Conservation (phyloP, 768 basidiomycete genomes). For the Sarcomyxa edulis region DNA sequence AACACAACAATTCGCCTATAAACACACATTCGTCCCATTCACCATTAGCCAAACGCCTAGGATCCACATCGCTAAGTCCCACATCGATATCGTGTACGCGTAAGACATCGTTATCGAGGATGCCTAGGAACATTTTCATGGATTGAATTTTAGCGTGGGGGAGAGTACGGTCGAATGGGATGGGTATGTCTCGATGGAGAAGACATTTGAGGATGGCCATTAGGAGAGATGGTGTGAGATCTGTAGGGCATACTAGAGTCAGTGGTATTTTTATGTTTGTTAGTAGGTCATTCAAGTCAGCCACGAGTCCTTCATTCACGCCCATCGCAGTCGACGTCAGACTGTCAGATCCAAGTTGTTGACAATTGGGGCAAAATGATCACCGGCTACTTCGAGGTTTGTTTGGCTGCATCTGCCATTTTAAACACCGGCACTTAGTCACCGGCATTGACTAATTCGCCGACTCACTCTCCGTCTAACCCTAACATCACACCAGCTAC, state of each 20-base stretch:
- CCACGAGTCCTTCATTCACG: conserved; percentile 15
- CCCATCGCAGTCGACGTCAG: no score
- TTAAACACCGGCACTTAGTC: no score
- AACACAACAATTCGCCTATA: conserved; percentile 63
- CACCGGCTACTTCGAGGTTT: no score
- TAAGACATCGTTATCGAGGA: conserved; percentile 63
- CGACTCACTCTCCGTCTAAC: no score
- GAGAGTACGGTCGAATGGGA: conserved; percentile 16
- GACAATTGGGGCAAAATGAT: no score
- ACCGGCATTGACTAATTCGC: no score
- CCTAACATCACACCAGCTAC: no score
- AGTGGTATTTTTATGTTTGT: conserved; percentile 38
- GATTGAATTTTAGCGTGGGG: conserved; percentile 47
- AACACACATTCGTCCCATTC: conserved; percentile 63
- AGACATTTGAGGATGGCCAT: conserved; percentile 66
- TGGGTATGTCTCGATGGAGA: conserved; percentile 47
- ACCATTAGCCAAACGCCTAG: conserved; percentile 56
- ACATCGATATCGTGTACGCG: conserved; percentile 41
- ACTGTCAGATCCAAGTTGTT: no score
- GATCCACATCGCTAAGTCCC: conserved; percentile 63
- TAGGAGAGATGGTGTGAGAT: conserved; percentile 69
- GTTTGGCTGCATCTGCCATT: no score
- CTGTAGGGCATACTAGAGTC: conserved; percentile 41
- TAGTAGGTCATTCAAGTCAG: conserved; percentile 44
- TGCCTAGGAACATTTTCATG: conserved; percentile 73